Evolutionary conservation across 148 eudicot genomes (phyloP).

Genomic region (Polygonum maritimum): DNA sequence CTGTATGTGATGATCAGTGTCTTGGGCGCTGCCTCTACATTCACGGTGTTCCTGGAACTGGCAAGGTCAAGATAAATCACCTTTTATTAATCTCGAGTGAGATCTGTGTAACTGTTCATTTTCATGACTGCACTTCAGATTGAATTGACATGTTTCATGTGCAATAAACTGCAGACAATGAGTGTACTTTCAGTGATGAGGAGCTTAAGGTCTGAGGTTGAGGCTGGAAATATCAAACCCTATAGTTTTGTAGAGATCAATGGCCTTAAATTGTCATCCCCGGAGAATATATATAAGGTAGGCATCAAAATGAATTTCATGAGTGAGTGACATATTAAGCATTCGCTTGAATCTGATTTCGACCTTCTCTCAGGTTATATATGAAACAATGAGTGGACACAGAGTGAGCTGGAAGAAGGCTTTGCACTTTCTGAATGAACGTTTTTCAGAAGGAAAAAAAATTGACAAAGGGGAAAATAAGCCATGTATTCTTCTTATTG

Average conservation of each 20-base stretch:
- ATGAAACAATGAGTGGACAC: conserved; percentile 89
- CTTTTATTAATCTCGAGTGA: not conserved
- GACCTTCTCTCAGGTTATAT: conserved; percentile 58
- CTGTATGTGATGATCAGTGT: conserved; percentile 88
- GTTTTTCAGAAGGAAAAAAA: conserved; percentile 69
- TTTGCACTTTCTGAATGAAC: conserved; percentile 67
- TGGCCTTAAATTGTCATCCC: conserved; percentile 87
- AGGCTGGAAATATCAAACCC: conserved; percentile 67
- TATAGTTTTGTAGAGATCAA: conserved; percentile 86
- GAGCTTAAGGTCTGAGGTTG: conserved; percentile 78
- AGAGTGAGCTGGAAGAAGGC: conserved; percentile 95
- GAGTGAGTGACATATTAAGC: not conserved
- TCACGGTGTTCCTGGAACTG: conserved; percentile 99
- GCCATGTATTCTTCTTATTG: conserved; percentile 91
- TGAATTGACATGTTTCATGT: not conserved
- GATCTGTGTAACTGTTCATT: not conserved
- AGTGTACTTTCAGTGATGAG: conserved; percentile 90
- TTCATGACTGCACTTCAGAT: not conserved
- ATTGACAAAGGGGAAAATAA: conserved; percentile 55
- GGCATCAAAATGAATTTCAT: not conserved
- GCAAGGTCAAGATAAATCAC: conserved; percentile 48
- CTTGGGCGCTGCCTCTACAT: conserved; percentile 95
- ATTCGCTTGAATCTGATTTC: conserved; percentile 10
- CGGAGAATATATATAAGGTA: conserved; percentile 91
- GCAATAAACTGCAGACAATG: conserved; percentile 74